Percentiles rank a stretch among this genome's conserved stretches.
Conservation (phyloP, 2,329 filamentous ascomycete genomes). For the Sarocladium strictum region DNA sequence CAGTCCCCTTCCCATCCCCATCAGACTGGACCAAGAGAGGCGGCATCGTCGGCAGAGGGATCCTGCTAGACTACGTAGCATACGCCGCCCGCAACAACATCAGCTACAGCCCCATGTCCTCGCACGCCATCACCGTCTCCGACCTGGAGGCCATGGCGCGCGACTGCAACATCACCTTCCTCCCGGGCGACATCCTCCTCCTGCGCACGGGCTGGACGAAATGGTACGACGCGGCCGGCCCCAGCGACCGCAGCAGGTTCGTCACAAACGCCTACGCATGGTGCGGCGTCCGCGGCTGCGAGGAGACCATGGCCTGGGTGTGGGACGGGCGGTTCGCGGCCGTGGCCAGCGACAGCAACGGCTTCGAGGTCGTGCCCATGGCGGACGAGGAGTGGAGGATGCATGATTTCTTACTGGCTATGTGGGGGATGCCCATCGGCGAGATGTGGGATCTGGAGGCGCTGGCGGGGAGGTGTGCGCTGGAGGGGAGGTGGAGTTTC, state of each 20-base stretch:
- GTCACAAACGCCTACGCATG: constrained; percentile 1
- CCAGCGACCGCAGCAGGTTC: not conserved
- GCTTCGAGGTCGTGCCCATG: constrained; percentile 57
- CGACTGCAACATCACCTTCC: constrained; percentile 57
- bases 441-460: constrained; percentile 11
- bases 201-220: constrained; percentile 59
- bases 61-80: constrained; percentile 48
- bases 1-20: too few relatives aligned
- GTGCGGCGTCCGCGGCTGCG: constrained; percentile 36
- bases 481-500: constrained; percentile 9
- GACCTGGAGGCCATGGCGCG: constrained; percentile 37
- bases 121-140: constrained; percentile 6
- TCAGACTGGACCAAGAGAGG: constrained; percentile 10
- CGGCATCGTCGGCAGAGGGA: constrained; percentile 36
- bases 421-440: constrained; percentile 10
- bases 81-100: constrained; percentile 44
- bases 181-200: constrained; percentile 60
- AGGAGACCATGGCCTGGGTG: constrained; percentile 57
- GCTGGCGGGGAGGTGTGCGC: not conserved
- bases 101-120: constrained; percentile 19
- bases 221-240: constrained; percentile 1
- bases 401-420: constrained; percentile 6
- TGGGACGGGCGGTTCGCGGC: constrained; percentile 64
- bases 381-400: not conserved
- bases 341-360: constrained; percentile 56